Base-by-base conservation (phyloP, 2,329 filamentous ascomycete species). In the Alternaria sp. region DNA sequence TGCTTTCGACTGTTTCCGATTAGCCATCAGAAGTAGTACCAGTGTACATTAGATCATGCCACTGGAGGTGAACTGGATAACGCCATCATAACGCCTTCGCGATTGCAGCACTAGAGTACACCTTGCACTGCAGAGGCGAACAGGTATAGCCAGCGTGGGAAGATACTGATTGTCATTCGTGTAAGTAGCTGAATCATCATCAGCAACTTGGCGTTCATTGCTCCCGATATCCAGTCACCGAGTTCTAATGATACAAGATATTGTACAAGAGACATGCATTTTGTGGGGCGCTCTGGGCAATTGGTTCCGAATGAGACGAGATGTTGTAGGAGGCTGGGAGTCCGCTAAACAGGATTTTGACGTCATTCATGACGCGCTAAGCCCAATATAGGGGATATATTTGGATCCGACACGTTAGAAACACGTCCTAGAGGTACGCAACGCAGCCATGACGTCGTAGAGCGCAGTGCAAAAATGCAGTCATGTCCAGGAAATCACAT, bases 231-330 rank as follows among this genome's bases (percentile, higher is more conserved):
- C 1, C 32, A 36, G 32, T 10, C 6, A 38, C 6, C 16, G n/a
- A 16, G 16, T 8, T 7, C 9, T 5, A 0, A 8, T 18, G 36
- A 9, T n/a, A 0, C 16, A n/a, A n/a, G 3, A n/a, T 38, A 10
- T n/a, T n/a, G 36, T n/a, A 8, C 28, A 0, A 30, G 9, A 30
- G 28, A 30, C 28, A 12, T 30, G 9, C 28, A 11, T 30, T 30
- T 11, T 30, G 9, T 30, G 11, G 2, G 11, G 28, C 28, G 28
- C 28, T 30, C 28, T 0, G 11, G 5, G 4, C 1, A 4, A 8
- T 38, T 9, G n/a, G 7, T 38, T n/a, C 9, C 2, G 7, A n/a
- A 38, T 18, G 16, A 18, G 36, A n/a, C 16, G 36, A 38, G 36
- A 38, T 38, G 36, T 8, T 18, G 36, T 38, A 8, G 36, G 36